Evolutionary conservation across 2,329 filamentous ascomycete genomes (phyloP), one percentile per base, ranked within the genome.

Genomic region (Pseudogymnoascus sp.): DNA sequence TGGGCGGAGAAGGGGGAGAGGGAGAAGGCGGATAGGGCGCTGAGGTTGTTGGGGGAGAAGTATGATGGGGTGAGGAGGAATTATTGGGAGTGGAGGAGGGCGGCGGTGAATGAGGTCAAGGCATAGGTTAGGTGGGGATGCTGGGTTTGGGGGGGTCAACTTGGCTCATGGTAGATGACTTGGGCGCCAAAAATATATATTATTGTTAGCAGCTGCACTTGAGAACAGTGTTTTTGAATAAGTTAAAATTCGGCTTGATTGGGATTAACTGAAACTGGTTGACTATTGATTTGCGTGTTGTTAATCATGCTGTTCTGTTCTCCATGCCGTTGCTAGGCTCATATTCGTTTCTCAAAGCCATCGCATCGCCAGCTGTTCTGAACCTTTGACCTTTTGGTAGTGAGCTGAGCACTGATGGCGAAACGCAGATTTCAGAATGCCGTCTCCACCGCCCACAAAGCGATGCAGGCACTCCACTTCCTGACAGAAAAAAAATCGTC

Each of bases 51-150:
- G 71, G 89, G 85, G 59, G 86, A 89, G 71, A 93, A 88, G 78
- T 99, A 92, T 83, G 95, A 99, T 80, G 91, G 90, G 6, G 89
- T 99, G 65, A 82, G 95, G 64, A 88, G 87, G 67, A 93, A 93
- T 67, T 99, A 97, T 77, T 99, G 95, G 95, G 87, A 90, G 70
- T 96, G 89, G 77, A 81, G 84, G 72, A 86, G 68, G 41, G 64
- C 24, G 33, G 59, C 8, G 24, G 11, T 59, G 8, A 16, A 11
- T 5, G 35, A n/a, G 40, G 40, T 24, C 7, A 43, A 14, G 26
- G 26, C 26, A 4, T 40, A 19, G 33, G 11, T 35, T 35, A 14
- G 11, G 35, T n/a, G 35, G 2, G 14, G 31, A 10, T 33, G 26
- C 4, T 2, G 26, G 26, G 26, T 28, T 4, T 4, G 11, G 33